Evolutionary conservation across 2,329 filamentous ascomycete genomes (phyloP), one percentile per base, ranked within the genome.

Genomic region (Capronia epimyces): DNA sequence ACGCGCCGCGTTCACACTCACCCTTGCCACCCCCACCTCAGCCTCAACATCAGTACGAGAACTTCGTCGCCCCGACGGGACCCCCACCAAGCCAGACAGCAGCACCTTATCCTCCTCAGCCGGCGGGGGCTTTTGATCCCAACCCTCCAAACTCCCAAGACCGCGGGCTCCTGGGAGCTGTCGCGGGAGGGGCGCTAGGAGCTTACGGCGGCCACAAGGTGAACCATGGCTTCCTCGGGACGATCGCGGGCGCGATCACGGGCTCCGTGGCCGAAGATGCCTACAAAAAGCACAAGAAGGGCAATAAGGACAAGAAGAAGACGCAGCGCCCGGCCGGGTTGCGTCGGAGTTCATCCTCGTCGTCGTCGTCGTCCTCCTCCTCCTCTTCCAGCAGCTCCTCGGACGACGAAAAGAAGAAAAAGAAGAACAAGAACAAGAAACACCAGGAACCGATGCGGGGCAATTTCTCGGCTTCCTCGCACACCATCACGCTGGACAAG

Each of bases 131-230:
- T 13, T 67, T 68, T 47, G 71, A 71, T 29, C 59, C 71, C n/a
- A 72, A 70, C 31, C 71, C 72, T 18, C 69, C 63, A 2, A 52
- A 48, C 29, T 45, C 39, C 10, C 43, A 50, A n/a, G 72, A 75
- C 50, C 71, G 72, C 59, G 73, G 73, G 53, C 63, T 75, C 15
- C 67, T 69, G 45, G 73, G 73, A 32, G 73, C 73, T 13, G 55
- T 75, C 39, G 71, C 71, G 24, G 73, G 73, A 50, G 72, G 71
- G 57, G 64, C 70, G 8, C 66, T 70, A n/a, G 73, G 73, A 49
- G 72, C 68, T 27, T 74, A 67, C 43, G 69, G 66, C 18, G 73
- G 73, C 50, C 68, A 72, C 66, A 71, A 75, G 62, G 71, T 68
- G 16, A 25, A 52, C 55, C 73, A 75, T 63, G 73, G 73, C 24